Conservation (phyloP, 2,329 filamentous ascomycete genomes). For the Bipolaris zeicola region DNA sequence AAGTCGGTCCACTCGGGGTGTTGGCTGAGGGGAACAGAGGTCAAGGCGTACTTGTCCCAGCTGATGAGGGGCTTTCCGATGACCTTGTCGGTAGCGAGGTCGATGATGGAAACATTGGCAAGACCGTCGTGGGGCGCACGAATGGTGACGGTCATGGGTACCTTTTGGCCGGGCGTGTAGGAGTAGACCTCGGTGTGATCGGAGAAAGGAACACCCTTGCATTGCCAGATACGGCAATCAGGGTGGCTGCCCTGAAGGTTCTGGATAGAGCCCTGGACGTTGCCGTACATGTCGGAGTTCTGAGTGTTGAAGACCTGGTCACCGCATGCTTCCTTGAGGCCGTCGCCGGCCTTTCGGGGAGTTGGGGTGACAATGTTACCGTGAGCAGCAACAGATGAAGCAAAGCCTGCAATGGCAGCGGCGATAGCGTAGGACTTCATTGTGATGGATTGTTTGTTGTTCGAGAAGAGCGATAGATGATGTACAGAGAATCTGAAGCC, state of each 20-base stretch:
- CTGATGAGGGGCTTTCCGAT: conserved; percentile 60
- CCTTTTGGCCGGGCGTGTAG: conserved; percentile 57
- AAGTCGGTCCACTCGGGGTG: conserved; percentile 56
- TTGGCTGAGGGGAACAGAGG: conserved; percentile 48
- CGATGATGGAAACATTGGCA: conserved; percentile 65
- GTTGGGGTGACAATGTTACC: conserved; percentile 58
- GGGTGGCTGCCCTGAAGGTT: conserved; percentile 51
- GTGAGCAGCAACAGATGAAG: conserved; percentile 58
- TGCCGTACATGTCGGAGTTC: conserved; percentile 60
- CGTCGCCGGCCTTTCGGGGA: conserved; percentile 57
- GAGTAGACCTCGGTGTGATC: conserved; percentile 58
- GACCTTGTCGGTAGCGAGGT: conserved; percentile 58
- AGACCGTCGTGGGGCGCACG: conserved; percentile 60
- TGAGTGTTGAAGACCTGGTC: conserved; percentile 61
- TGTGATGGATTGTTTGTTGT: conserved; percentile 29
- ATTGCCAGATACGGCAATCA: conserved; percentile 62
- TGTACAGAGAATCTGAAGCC: conserved; percentile 37
- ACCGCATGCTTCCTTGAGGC: conserved; percentile 60
- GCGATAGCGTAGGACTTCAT: conserved; percentile 54
- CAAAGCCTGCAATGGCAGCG: conserved; percentile 50
- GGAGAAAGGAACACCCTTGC: conserved; percentile 63
- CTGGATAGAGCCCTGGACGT: conserved; percentile 62
- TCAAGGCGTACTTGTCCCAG: conserved; percentile 62
- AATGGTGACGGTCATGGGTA: conserved; percentile 56
- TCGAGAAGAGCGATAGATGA: conserved; percentile 14